phyloP scores from a whole-genome alignment of 1,139 yeast species.

The Hyphopichia burtonii region DNA sequence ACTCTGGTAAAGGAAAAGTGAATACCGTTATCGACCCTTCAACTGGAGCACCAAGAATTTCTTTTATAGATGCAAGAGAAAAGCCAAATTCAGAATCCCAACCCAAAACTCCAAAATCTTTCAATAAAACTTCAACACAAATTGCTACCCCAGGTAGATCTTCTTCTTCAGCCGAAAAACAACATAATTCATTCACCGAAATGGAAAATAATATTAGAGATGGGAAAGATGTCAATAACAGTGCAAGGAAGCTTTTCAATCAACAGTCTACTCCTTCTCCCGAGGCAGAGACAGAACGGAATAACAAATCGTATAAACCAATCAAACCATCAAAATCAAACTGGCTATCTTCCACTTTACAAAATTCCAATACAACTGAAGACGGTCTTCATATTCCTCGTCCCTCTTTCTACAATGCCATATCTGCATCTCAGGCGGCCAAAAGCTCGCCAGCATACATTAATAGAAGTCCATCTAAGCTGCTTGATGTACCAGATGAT shows the following conservation, averaged over 20 bases:
- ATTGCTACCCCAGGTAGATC: too few species aligned
- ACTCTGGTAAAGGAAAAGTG: background rate
- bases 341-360: constrained; percentile 17
- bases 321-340: constrained; percentile 10
- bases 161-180: background rate
- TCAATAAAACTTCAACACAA: too few species aligned
- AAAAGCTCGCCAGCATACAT: background rate
- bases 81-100: background rate
- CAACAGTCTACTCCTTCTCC: background rate
- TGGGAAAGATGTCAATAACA: constrained; percentile 2
- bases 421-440: constrained; percentile 11
- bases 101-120: background rate
- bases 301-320: background rate
- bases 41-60: background rate
- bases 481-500: background rate
- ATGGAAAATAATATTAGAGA: constrained; percentile 18
- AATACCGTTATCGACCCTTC: background rate
- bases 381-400: constrained; percentile 8
- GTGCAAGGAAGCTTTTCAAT: constrained; percentile 3
- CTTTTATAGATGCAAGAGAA: constrained; percentile 5
- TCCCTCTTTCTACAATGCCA: constrained; percentile 10
- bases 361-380: constrained; percentile 1
- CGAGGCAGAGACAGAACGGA: background rate
- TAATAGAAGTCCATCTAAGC: background rate
- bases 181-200: constrained; percentile 16